Base-by-base conservation (phyloP, 2,329 filamentous ascomycete species). In the Cordyceps sp. region DNA sequence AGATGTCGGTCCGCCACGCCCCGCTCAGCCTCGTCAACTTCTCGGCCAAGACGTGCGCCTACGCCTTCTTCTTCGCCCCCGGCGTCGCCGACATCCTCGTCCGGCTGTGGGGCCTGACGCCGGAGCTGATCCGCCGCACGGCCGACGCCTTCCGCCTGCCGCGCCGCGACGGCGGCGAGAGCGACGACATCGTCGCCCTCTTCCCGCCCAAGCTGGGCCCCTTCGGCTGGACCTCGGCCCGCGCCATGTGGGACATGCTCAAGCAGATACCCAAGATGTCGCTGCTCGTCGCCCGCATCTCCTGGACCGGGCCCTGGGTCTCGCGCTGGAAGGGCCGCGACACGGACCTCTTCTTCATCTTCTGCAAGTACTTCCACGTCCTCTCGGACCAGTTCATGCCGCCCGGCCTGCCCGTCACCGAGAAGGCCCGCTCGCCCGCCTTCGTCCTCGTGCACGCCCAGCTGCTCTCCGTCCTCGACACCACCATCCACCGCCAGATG, bases 1-100 rank as follows among this genome's bases (percentile, higher is more conserved):
- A 84, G 48, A 79, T 93, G 74, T 85, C 82, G 13, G 61, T 82
- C 45, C 72, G 82, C 30, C 78, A 84, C 36, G 62, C 61, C 4
- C 68, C 69, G 1, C 45, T 62, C 15, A 78, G 73, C 42, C 53
- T 85, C 36, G 81, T 93, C 36, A 78, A 79, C 20, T 93, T 93
- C 49, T 84, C 82, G 33, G 86, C 83, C 37, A 92, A 90, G 54
- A 82, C 84, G 4, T 88, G 81, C 46, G 85, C 86, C 2, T 93
- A 92, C 52, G 85, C 83, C 20, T 93, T 93, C 54, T 90, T 88
- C 57, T 94, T 93, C 46, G 86, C 82, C 19, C 83, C 84, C 0
- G 83, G 83, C 5, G 71, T 93, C 33, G 79, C 83, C 7, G 84
- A 93, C 46, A 71, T 93, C 31, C 62, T 93, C 30, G 71, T 88